phyloP scores from a whole-genome alignment of 2,329 filamentous ascomycete genomes.

The Aspergillus intermedius region DNA sequence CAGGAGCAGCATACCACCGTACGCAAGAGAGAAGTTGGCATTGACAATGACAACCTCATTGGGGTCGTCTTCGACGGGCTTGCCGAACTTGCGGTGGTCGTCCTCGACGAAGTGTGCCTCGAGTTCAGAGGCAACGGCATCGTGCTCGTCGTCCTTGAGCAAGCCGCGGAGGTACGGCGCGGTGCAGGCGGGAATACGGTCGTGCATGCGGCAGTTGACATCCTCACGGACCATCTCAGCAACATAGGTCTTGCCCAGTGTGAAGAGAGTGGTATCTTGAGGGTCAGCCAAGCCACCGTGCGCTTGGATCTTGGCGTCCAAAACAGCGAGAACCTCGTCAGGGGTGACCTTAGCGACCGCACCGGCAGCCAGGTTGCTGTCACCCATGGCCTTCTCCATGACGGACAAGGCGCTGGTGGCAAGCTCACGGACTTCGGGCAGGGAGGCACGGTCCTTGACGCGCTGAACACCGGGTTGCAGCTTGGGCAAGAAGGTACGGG shows the following conservation, averaged over 20 bases:
- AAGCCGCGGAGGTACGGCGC: conserved; percentile 70
- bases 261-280: conserved; percentile 58
- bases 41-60: conserved; percentile 96
- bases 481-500: conserved; percentile 89
- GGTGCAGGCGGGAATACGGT: conserved; percentile 63
- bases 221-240: conserved; percentile 80
- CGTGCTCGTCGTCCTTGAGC: conserved; percentile 55
- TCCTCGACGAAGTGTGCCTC: conserved; percentile 73
- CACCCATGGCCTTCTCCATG: conserved; percentile 88
- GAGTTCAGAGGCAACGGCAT: conserved; percentile 64
- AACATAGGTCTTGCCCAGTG: conserved; percentile 65
- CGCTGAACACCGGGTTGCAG: conserved; percentile 87
- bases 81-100: conserved; percentile 79
- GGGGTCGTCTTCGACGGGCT: conserved; percentile 78
- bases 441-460: conserved; percentile 78
- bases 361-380: conserved; percentile 51
- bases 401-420: conserved; percentile 74
- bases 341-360: conserved; percentile 56
- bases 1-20: conserved; percentile 93
- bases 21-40: conserved; percentile 92
- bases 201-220: conserved; percentile 72
- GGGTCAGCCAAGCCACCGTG: conserved; percentile 58
- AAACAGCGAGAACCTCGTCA: conserved; percentile 66
- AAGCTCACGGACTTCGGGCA: conserved; percentile 90
- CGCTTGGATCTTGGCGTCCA: conserved; percentile 71